Base-by-base conservation (phyloP, 2,329 filamentous ascomycete genomes). In the Claviceps humidiphila region DNA sequence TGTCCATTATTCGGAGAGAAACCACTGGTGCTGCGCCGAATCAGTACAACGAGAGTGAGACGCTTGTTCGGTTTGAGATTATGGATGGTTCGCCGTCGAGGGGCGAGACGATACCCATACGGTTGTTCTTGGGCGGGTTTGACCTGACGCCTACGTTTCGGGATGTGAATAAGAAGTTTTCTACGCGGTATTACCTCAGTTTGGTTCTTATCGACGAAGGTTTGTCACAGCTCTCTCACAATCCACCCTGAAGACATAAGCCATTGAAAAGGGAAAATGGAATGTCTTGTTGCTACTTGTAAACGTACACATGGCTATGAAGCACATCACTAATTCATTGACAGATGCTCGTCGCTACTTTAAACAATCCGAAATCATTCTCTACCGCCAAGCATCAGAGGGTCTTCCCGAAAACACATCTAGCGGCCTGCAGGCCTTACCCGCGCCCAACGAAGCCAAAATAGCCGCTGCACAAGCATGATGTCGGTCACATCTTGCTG, bases 81-180 rank as follows among this genome's bases (percentile, higher is more conserved):
- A 98, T 98, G 93, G 93, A 98, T 67, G 93, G 93, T 55, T 97
- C 91, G n/a, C 93, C 93, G 38, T 96, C 90, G 51, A 80, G 93
- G 74, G 89, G 87, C 78, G 82, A 78, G 74, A 97, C 93, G 2
- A 98, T 98, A 56, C 93, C 93, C 22, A 98, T 98, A 64, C 81
- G 93, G 61, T 77, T 98, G 52, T 98, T 98, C 80, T 81, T 98
- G 9, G 93, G 93, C 55, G 93, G 93, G 50, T 98, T 98, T 67
- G 94, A 98, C 69, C 72, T 98, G 57, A 98, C 93, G 4, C 93
- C 93, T 16, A 98, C 93, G 13, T 98, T 98, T 80, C 87, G 93
- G 56, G 93, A 98, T 68, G 94, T 98, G 60, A 98, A 98, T 80
- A 98, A 98, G 78, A 98, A 98, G 73, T 98, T 95, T 70, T 97